Evolutionary conservation across 2,329 filamentous ascomycete species (phyloP), one percentile per base, ranked within the genome.

Genomic region (Calonectria henricotiae): DNA sequence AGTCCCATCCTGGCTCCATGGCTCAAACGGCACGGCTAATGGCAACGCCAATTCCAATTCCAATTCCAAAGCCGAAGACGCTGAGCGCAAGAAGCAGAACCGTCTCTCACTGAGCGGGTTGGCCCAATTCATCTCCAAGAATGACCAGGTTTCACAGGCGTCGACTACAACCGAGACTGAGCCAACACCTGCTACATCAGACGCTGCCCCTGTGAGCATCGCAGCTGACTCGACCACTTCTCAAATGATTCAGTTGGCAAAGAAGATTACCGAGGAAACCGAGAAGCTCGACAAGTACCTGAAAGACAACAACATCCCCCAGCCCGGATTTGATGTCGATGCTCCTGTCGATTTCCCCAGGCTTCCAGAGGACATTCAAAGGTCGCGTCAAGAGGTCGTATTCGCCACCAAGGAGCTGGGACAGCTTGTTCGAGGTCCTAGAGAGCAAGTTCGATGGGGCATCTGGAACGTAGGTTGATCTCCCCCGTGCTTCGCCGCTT

Each of bases 361-460:
- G 27, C 77, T 89, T 20, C 86, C 86, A 0, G 81, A 82, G 1
- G 82, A 87, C 2, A 80, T 88, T 15, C 83, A 85, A 68, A 79
- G 76, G 67, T 84, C 84, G 67, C 83, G 87, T 37, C 82, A 83
- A 65, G 84, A 85, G 66, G 82, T 89, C 62, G 82, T 89, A 7
- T 81, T 81, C 69, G 86, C 87, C 9, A 85, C 86, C 2, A 84
- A 81, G 66, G 85, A 89, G 71, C 80, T 89, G 15, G 82, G 81
- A 2, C 78, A 82, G 55, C 78, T 89, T 62, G 84, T 86, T 17
- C 82, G 85, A 25, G 88, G 88, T 0, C 87, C 88, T 0, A 81
- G 83, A 41, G 87, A 89, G 73, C 81, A 79, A n/a, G 74, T 89
- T 8, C 81, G 87, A 78, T 89, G 86, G 85, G 83, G 84, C 62